Conservation (phyloP, 768 basidiomycete genomes). For the Chiua virens region DNA sequence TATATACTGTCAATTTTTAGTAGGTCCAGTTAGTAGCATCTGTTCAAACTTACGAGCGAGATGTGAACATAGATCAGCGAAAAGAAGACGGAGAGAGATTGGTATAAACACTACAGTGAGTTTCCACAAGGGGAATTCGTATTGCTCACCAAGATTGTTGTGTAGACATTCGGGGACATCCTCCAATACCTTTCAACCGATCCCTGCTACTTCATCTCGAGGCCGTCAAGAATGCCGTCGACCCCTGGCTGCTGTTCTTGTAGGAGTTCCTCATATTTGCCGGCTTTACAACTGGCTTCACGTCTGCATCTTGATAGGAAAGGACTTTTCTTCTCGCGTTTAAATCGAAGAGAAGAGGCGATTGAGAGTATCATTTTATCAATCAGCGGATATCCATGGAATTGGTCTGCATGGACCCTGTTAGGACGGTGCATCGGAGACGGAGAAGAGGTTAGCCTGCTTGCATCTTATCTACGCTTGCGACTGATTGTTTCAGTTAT, state of each 20-base stretch:
- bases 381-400: slow-evolving; percentile 81
- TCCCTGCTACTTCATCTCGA: slow-evolving; percentile 59
- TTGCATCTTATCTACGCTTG: not conserved
- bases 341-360: slow-evolving; percentile 81
- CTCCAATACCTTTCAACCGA: slow-evolving; percentile 63
- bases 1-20: slow-evolving; percentile 83
- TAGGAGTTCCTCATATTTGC: slow-evolving; percentile 28
- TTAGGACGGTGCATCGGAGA: slow-evolving; percentile 79
- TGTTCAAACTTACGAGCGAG: slow-evolving; percentile 4
- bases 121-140: slow-evolving; percentile 5
- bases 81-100: slow-evolving; percentile 76
- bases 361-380: slow-evolving; percentile 79
- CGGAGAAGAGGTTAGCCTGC: slow-evolving; percentile 70
- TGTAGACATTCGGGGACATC: slow-evolving; percentile 68
- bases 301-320: slow-evolving; percentile 50
- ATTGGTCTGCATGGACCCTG: slow-evolving; percentile 91
- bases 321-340: slow-evolving; percentile 76
- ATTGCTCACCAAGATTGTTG: slow-evolving; percentile 1
- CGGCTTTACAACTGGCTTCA: not conserved
- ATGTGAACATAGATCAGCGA: slow-evolving; percentile 64
- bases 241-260: slow-evolving; percentile 88
- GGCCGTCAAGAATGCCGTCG: slow-evolving; percentile 53
- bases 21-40: slow-evolving; percentile 40
- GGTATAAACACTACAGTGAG: slow-evolving; percentile 81
- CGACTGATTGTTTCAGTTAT: slow-evolving; percentile 36